phyloP scores from a whole-genome alignment of 129 eudicot genomes.

The Flaveria sonorensis region DNA sequence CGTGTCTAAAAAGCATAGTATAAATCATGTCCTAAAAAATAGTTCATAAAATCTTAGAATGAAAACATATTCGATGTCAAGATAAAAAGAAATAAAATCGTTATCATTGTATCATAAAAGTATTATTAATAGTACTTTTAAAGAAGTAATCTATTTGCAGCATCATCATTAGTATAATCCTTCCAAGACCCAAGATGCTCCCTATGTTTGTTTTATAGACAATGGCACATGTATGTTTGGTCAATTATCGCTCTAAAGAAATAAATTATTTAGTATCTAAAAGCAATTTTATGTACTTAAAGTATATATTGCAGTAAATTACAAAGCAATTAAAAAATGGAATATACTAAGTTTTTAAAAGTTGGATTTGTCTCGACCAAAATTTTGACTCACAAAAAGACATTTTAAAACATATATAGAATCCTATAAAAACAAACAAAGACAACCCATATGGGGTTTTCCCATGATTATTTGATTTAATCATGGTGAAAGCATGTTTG shows the following conservation, averaged over 20 bases:
- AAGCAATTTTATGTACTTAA: neutral
- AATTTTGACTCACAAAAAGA: conserved; percentile 1
- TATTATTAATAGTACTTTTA: neutral
- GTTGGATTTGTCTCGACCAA: neutral
- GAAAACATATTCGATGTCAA: neutral
- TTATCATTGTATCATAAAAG: neutral
- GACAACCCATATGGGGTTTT: conserved; percentile 24
- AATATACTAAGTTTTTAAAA: conserved; percentile 1
- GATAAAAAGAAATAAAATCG: neutral
- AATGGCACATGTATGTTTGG: conserved; percentile 26
- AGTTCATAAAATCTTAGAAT: neutral
- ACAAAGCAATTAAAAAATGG: neutral
- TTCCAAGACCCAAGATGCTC: conserved; percentile 26
- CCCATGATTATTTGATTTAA: conserved; percentile 17
- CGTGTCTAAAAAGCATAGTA: neutral
- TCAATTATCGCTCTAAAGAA: conserved; percentile 9
- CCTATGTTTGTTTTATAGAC: conserved; percentile 22
- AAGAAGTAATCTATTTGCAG: neutral
- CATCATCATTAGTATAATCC: conserved; percentile 18
- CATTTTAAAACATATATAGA: neutral
- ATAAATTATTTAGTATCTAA: neutral
- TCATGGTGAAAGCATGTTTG: conserved; percentile 28
- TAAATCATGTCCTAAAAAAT: neutral
- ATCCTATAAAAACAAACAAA: neutral
- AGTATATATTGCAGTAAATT: neutral